These are phyloP conservation scores for Fusarium pseudocircinatum DNA, from an alignment of 2,329 filamentous ascomycete genomes.

Conservation along the genomic window DNA sequence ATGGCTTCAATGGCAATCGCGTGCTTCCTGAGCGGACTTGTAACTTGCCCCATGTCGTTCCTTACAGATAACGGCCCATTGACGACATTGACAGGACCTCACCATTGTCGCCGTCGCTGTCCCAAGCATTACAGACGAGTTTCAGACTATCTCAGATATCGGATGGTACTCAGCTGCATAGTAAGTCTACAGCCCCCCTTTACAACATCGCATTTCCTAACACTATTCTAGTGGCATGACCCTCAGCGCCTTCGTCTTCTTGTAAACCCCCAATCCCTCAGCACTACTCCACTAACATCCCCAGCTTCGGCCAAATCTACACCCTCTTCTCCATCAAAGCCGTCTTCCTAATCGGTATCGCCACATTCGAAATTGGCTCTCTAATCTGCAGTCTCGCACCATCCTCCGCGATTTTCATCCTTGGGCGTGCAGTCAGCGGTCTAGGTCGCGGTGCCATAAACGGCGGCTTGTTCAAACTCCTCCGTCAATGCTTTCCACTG, in stretches of 20 bases:
- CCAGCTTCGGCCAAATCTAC: constrained; percentile 45
- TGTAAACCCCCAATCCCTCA: background rate
- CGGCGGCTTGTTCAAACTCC: constrained; percentile 38
- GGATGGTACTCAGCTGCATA: constrained; percentile 43
- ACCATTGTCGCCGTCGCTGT: constrained; percentile 37
- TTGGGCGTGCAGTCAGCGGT: constrained; percentile 51
- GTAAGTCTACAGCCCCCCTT: background rate
- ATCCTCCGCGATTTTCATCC: constrained; percentile 48
- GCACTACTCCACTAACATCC: background rate
- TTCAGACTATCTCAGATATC: constrained; percentile 39
- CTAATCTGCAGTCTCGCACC: constrained; percentile 50
- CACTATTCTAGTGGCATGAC: constrained; percentile 30
- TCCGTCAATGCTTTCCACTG: constrained; percentile 37
- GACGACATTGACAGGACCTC: background rate
- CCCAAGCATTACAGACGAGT: constrained; percentile 39
- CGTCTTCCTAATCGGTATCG: constrained; percentile 43
- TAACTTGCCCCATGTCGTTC: background rate
- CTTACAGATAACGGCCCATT: too few relatives aligned
- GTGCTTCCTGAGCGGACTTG: constrained; percentile 37
- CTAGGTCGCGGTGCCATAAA: constrained; percentile 44
- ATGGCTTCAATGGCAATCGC: constrained; percentile 39
- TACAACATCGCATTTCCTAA: background rate
- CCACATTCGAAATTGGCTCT: constrained; percentile 47
- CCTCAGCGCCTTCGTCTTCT: constrained; percentile 39
- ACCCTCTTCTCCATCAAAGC: constrained; percentile 44